These are phyloP conservation scores for Phytophthora constricta DNA, from an alignment of 352 stramenopile species.

Conservation along the genomic window DNA sequence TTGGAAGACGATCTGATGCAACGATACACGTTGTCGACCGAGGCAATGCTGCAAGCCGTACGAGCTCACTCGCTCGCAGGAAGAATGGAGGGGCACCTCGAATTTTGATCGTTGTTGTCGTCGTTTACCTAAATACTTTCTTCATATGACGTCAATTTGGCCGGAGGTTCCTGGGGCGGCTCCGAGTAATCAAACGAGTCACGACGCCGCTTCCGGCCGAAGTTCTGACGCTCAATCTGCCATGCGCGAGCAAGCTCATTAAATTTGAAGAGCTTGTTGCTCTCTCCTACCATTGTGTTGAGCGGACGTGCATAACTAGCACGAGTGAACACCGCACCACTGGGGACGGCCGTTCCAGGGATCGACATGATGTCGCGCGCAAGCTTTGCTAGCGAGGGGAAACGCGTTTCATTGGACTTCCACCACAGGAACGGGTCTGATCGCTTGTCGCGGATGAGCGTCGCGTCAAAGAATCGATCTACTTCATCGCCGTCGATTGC, in stretches of 20 bases:
- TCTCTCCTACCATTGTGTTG: conserved; percentile 64
- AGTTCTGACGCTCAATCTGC: conserved; percentile 82
- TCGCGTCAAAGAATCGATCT: conserved; percentile 85
- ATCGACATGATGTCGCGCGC: conserved; percentile 81
- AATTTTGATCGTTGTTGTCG: conserved; percentile 40
- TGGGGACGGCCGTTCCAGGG: conserved; percentile 69
- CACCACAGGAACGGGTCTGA: conserved; percentile 85
- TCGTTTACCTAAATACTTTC: conserved; percentile 86
- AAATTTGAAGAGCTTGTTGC: conserved; percentile 81
- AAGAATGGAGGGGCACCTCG: not conserved
- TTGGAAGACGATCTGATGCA: too few relatives aligned
- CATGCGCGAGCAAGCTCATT: conserved; percentile 73
- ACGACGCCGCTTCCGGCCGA: conserved; percentile 73
- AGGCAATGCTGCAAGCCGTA: too few relatives aligned
- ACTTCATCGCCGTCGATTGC: conserved; percentile 81
- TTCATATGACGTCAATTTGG: conserved; percentile 81
- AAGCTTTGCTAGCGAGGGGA: conserved; percentile 73
- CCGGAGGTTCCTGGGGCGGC: conserved; percentile 54
- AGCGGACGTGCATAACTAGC: conserved; percentile 65
- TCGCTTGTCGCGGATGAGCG: conserved; percentile 79
- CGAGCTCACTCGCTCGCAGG: too few relatives aligned
- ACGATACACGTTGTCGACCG: too few relatives aligned
- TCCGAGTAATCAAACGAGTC: conserved; percentile 85
- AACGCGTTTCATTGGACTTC: conserved; percentile 85
- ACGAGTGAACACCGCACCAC: conserved; percentile 75